A percentile compares a stretch with the other conserved stretches of the same genome.
Conservation (phyloP, 495 filamentous ascomycete species). For the Hyaloscypha hepaticicola region DNA sequence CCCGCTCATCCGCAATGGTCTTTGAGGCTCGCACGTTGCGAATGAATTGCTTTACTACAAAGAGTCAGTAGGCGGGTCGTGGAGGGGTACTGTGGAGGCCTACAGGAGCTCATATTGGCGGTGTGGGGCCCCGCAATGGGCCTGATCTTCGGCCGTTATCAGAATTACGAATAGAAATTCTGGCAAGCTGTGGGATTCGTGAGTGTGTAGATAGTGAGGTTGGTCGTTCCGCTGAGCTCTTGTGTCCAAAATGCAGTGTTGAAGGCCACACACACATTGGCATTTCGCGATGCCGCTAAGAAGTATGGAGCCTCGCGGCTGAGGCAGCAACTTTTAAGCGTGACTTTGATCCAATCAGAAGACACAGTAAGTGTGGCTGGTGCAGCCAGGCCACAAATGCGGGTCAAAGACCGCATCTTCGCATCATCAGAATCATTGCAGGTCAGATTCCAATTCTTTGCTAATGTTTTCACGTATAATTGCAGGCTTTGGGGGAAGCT, state of each 20-base stretch:
- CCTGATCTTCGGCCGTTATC: conserved; percentile 18
- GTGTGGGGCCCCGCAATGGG: conserved; percentile 29
- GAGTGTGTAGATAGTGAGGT: background rate
- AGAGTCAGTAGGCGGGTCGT: conserved; percentile 24
- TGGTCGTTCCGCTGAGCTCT: background rate
- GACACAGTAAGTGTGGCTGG: background rate
- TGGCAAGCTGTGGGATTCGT: background rate
- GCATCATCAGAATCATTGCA: background rate
- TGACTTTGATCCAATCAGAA: no score
- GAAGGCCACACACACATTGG: conserved; percentile 10
- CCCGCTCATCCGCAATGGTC: conserved; percentile 97
- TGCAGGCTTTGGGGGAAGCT: background rate
- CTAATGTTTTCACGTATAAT: background rate
- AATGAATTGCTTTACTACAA: conserved; percentile 96
- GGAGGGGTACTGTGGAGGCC: conserved; percentile 36
- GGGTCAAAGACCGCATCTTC: background rate
- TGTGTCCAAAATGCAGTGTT: background rate
- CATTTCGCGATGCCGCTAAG: conserved; percentile 7
- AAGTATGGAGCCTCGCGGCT: background rate
- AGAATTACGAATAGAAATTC: conserved; percentile 1
- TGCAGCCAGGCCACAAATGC: background rate
- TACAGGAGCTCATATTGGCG: conserved; percentile 66
- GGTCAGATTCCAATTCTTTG: background rate
- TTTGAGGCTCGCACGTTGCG: conserved; percentile 97
- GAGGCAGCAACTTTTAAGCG: background rate